Evolutionary conservation across 2,329 filamentous ascomycete genomes (phyloP), one percentile per base, ranked within the genome.

Genomic region (Rhynchosporium secalis): DNA sequence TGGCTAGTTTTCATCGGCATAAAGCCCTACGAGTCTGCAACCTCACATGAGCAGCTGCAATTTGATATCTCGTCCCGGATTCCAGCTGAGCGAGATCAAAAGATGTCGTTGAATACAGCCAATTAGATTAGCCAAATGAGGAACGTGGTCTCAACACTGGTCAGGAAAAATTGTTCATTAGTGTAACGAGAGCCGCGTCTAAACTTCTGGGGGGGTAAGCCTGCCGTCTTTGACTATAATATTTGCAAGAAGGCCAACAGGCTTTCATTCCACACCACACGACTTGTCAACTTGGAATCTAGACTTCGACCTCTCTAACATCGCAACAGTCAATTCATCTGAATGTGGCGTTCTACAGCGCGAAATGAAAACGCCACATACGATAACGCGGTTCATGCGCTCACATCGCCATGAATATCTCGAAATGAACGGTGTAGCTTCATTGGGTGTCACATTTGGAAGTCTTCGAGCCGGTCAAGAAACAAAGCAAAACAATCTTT

Each of bases 111-210:
- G 41, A 31, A 20, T 40, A 2, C 3, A 20, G 12, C 64, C 64
- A 64, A 58, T 64, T 38, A 66, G 4, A 48, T 13, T 3, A 6
- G 9, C 12, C 5, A 31, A 40, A 57, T 3, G 0, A 6, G 26
- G n/a, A 64, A 66, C 65, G 65, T 66, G 65, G 52, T 29, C 45
- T 5, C 31, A 58, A 20, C 28, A 56, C 38, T 61, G 20, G 54
- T 8, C 28, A 56, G 40, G 36, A 38, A 26, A 29, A 9, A 3
- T 26, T 40, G 20, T 20, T 20, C 1, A 20, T n/a, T 56, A 49
- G 43, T 38, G 57, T 41, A 47, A 41, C 41, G 41, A 33, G 26
- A 26, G 26, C 4, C 46, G 46, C 1, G 9, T 33, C 47, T 51
- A 31, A 36, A 51, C 43, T 46, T 3, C n/a, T 20, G 20, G 20